phyloP scores from a whole-genome alignment of 306 rosid genomes.

The Bauhinia variegata region DNA sequence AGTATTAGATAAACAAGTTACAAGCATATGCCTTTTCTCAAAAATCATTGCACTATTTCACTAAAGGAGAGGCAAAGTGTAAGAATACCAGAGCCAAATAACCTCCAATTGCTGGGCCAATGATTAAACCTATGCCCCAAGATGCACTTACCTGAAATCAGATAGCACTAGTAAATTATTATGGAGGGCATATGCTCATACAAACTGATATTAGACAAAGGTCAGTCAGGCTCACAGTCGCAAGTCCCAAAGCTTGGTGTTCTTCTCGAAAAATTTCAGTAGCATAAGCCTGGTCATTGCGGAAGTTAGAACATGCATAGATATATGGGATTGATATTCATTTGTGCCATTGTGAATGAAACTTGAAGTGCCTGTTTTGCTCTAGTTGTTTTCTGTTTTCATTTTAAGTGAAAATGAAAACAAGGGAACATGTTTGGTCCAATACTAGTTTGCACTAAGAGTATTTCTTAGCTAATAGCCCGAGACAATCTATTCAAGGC shows the following conservation, averaged over 20 bases:
- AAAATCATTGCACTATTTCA: not conserved
- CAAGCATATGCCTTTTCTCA: not conserved
- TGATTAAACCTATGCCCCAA: constrained; percentile 65
- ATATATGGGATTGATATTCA: not conserved
- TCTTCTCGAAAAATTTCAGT: constrained; percentile 58
- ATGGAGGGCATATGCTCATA: not conserved
- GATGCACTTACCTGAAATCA: constrained; percentile 60
- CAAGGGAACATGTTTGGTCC: no score
- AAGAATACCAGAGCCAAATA: constrained; percentile 63
- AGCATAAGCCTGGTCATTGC: constrained; percentile 58
- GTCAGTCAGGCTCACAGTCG: constrained; percentile 52
- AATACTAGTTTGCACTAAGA: no score
- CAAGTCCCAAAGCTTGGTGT: constrained; percentile 66
- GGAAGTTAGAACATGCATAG: constrained; percentile 2
- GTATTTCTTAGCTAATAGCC: no score
- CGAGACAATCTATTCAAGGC: no score
- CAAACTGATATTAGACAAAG: constrained; percentile 8
- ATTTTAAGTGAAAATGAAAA: no score
- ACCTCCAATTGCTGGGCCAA: constrained; percentile 77
- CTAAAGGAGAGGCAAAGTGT: not conserved
- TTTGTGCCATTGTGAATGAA: not conserved
- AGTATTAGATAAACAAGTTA: constrained; percentile 10
- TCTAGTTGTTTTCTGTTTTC: no score
- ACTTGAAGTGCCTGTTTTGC: not conserved
- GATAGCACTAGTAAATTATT: constrained; percentile 10